Conservation (phyloP, 164 flowering plant genomes). For the Vitis amurensis region DNA sequence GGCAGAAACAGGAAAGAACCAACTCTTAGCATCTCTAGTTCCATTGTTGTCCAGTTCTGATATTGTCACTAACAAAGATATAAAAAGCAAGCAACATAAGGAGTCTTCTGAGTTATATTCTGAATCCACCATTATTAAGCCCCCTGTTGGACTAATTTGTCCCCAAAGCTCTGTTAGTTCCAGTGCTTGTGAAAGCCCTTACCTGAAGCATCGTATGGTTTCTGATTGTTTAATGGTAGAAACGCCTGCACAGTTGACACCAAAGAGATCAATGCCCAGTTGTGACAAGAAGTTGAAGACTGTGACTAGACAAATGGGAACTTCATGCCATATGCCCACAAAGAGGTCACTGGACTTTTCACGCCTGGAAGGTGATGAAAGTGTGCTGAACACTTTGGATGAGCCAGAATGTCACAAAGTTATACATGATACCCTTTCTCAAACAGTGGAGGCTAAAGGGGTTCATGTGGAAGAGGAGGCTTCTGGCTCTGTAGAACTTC, state of each 20-base stretch:
- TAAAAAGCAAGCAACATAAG: slow-evolving; percentile 6
- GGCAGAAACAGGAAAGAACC: slow-evolving; percentile 28
- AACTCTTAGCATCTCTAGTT: slow-evolving; percentile 15
- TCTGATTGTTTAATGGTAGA: slow-evolving; percentile 29
- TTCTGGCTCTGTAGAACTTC: slow-evolving; percentile 7
- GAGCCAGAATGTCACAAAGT: slow-evolving; percentile 9
- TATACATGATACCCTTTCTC: not conserved
- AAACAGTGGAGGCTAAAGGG: not conserved
- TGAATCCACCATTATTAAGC: slow-evolving; percentile 2
- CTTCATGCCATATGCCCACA: slow-evolving; percentile 30
- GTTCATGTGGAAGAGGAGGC: slow-evolving; percentile 11
- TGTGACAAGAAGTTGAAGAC: slow-evolving; percentile 29
- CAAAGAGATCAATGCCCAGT: slow-evolving; percentile 39
- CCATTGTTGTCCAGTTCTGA: slow-evolving; percentile 8
- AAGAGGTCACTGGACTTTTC: slow-evolving; percentile 53
- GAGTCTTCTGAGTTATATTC: slow-evolving; percentile 15
- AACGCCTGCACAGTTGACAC: slow-evolving; percentile 55
- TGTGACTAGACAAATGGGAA: slow-evolving; percentile 6
- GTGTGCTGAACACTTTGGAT: not conserved
- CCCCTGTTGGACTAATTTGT: slow-evolving; percentile 7
- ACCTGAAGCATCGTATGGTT: slow-evolving; percentile 20
- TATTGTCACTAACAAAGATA: slow-evolving; percentile 7
- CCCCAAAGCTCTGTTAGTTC: slow-evolving; percentile 10
- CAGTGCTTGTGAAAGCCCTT: slow-evolving; percentile 30
- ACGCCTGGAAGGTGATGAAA: slow-evolving; percentile 25